Percentiles rank a stretch among this genome's conserved stretches.
These are phyloP conservation scores for Bipolaris oryzae DNA, from an alignment of 2,329 filamentous ascomycete genomes.

Conservation along the genomic window DNA sequence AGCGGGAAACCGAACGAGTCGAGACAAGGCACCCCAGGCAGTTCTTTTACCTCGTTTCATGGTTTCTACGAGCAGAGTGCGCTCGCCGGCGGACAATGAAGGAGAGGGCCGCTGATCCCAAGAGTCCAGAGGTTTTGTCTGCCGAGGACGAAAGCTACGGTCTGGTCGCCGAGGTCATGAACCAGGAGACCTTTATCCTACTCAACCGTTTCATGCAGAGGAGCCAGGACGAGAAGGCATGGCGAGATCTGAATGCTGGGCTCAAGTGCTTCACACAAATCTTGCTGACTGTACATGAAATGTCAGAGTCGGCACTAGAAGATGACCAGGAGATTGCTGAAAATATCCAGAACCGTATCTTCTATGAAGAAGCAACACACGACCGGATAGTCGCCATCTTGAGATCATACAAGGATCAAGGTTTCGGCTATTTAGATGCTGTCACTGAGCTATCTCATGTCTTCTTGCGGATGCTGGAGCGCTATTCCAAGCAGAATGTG, in stretches of 20 bases:
- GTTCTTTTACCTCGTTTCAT: slow-evolving; percentile 89
- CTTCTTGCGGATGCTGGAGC: slow-evolving; percentile 88
- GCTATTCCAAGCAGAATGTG: slow-evolving; percentile 91
- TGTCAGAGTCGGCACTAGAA: slow-evolving; percentile 81
- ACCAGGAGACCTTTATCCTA: slow-evolving; percentile 92
- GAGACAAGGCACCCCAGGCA: slow-evolving; percentile 78
- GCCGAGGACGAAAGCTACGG: slow-evolving; percentile 75
- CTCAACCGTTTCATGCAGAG: slow-evolving; percentile 82
- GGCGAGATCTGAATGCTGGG: slow-evolving; percentile 82
- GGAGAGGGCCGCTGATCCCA: slow-evolving; percentile 61
- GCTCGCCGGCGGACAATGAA: slow-evolving; percentile 64
- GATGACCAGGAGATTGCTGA: slow-evolving; percentile 98
- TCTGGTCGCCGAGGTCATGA: slow-evolving; percentile 85
- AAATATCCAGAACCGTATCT: slow-evolving; percentile 95
- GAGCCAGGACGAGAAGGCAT: slow-evolving; percentile 80
- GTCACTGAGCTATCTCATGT: slow-evolving; percentile 90
- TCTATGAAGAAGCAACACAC: slow-evolving; percentile 95
- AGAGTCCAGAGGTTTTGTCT: slow-evolving; percentile 47
- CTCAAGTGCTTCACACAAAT: slow-evolving; percentile 97
- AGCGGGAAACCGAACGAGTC: slow-evolving; percentile 84
- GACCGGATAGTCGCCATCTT: slow-evolving; percentile 82
- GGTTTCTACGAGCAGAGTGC: slow-evolving; percentile 89
- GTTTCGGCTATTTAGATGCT: slow-evolving; percentile 90
- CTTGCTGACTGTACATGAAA: slow-evolving; percentile 87
- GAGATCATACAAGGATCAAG: slow-evolving; percentile 88